Evolutionary conservation across 2,329 filamentous ascomycete genomes (phyloP).

Genomic region (Penicillium sp.): DNA sequence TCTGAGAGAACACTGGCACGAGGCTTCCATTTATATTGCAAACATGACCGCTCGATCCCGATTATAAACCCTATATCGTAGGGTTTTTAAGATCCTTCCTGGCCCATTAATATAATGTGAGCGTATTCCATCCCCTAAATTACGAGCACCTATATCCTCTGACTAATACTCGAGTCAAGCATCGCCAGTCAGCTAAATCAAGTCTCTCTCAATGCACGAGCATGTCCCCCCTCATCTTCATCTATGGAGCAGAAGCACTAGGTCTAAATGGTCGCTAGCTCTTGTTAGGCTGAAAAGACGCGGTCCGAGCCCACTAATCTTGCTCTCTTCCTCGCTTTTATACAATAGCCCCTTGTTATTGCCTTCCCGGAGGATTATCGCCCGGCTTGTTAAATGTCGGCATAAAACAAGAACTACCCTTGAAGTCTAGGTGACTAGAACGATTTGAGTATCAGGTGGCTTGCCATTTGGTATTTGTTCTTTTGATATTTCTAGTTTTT

Average conservation of each 20-base stretch:
- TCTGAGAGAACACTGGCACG: slow-evolving; percentile 6
- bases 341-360: slow-evolving; percentile 5
- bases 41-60: slow-evolving; percentile 13
- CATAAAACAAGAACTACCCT: slow-evolving; percentile 10
- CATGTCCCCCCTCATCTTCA: slow-evolving; percentile 7
- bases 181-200: background rate
- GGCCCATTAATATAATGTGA: background rate
- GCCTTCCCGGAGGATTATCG: slow-evolving; percentile 10
- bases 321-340: slow-evolving; percentile 3
- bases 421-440: background rate
- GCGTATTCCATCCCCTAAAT: background rate
- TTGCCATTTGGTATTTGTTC: background rate
- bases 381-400: background rate
- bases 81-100: background rate
- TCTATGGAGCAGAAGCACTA: slow-evolving; percentile 11
- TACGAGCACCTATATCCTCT: background rate
- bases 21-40: slow-evolving; percentile 16
- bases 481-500: background rate
- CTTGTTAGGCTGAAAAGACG: slow-evolving; percentile 18
- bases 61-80: background rate
- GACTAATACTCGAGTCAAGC: background rate
- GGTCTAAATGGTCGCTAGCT: slow-evolving; percentile 11
- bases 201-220: slow-evolving; percentile 1
- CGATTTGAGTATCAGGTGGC: background rate
- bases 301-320: slow-evolving; percentile 15